These are phyloP conservation scores for Aspergillus sp. DNA, from an alignment of 2,329 filamentous ascomycete species.

Conservation along the genomic window DNA sequence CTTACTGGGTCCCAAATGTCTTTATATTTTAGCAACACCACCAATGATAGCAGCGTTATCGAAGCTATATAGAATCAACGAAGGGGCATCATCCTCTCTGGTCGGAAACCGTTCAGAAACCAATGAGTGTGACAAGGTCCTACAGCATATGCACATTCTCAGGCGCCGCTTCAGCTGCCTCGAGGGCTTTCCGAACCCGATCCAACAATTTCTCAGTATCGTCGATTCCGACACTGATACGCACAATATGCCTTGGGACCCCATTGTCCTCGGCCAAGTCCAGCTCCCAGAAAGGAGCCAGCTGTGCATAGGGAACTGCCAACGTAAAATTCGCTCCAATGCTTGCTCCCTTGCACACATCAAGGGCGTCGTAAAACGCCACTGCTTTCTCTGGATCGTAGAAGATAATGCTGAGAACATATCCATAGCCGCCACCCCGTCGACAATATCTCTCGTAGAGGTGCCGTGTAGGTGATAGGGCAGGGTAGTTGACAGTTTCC, in stretches of 20 bases:
- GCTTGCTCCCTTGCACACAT: conserved; percentile 1
- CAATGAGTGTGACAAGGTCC: too few relatives aligned
- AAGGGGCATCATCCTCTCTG: too few relatives aligned
- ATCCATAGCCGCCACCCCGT: background rate
- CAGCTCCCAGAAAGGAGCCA: background rate
- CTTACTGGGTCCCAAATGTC: too few relatives aligned
- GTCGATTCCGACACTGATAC: conserved; percentile 6
- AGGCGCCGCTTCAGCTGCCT: too few relatives aligned
- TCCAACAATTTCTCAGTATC: too few relatives aligned
- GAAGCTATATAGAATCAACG: too few relatives aligned
- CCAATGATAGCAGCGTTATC: too few relatives aligned
- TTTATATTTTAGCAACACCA: too few relatives aligned
- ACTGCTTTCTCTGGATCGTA: background rate
- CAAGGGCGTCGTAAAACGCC: background rate
- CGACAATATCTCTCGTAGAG: background rate
- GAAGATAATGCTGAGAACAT: background rate
- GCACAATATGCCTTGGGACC: background rate
- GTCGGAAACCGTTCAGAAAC: too few relatives aligned
- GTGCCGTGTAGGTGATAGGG: background rate
- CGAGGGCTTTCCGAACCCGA: too few relatives aligned
- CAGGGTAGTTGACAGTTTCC: background rate
- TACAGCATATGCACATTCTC: too few relatives aligned
- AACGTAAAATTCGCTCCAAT: conserved; percentile 2
- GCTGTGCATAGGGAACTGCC: background rate
- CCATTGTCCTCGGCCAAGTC: conserved; percentile 2